phyloP scores from a whole-genome alignment of 208 protist species.

The Porcisia hertigi region DNA sequence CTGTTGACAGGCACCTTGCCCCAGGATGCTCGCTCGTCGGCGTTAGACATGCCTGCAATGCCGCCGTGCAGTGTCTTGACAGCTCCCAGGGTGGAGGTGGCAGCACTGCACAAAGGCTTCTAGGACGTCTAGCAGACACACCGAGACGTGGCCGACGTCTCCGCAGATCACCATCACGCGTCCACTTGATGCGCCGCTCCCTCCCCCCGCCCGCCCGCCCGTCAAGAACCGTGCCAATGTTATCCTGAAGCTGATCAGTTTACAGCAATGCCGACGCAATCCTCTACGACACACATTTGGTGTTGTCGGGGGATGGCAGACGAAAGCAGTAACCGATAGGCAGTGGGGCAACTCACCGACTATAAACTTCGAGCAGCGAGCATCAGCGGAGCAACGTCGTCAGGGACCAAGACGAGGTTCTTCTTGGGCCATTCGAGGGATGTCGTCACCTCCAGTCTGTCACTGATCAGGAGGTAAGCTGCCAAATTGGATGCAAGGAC shows the following conservation, averaged over 20 bases:
- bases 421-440: constrained; percentile 35
- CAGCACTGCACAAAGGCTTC: constrained; percentile 26
- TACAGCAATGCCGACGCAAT: constrained; percentile 1
- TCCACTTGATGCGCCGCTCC: background rate
- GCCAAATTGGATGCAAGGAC: background rate
- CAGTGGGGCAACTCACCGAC: constrained; percentile 39
- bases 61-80: constrained; percentile 2
- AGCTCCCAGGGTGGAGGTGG: background rate
- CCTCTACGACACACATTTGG: constrained; percentile 1
- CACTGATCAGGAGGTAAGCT: background rate
- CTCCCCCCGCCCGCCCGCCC: no score
- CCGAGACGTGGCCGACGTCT: background rate
- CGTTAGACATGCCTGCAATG: background rate
- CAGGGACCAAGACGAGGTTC: constrained; percentile 32
- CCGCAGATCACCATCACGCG: background rate
- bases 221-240: background rate
- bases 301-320: constrained; percentile 45
- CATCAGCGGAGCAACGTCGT: constrained; percentile 66
- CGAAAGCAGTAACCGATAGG: constrained; percentile 41
- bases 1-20: background rate
- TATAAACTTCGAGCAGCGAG: constrained; percentile 42
- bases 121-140: constrained; percentile 12
- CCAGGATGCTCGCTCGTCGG: background rate
- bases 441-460: background rate
- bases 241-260: background rate